phyloP scores from a whole-genome alignment of 2,329 filamentous ascomycete genomes.

The Trichoderma koningii region DNA sequence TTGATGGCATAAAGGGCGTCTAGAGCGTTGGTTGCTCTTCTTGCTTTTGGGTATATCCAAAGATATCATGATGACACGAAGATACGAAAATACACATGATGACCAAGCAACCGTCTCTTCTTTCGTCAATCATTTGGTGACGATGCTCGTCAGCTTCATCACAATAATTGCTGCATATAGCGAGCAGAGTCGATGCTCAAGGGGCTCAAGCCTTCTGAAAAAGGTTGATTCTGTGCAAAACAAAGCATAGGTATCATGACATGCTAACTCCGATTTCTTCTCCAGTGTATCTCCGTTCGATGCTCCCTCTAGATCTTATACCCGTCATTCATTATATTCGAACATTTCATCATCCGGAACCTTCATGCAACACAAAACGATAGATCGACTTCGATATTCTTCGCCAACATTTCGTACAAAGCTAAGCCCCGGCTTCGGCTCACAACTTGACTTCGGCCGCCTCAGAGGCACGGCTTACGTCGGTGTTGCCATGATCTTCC shows the following conservation, averaged over 20 bases:
- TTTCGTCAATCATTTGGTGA: constrained; percentile 1
- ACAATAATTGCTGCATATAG: background rate
- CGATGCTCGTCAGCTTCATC: background rate
- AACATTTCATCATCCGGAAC: background rate
- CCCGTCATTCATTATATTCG: background rate
- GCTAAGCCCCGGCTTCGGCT: background rate
- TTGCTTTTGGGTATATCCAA: constrained; percentile 4
- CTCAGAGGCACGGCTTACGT: constrained; percentile 22
- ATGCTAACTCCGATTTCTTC: background rate
- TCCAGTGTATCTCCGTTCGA: constrained; percentile 6
- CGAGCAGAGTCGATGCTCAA: background rate
- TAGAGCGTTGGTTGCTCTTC: background rate
- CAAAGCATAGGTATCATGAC: constrained; percentile 20
- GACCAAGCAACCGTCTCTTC: background rate
- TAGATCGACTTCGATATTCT: background rate
- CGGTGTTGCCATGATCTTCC: constrained; percentile 30
- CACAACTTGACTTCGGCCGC: constrained; percentile 19
- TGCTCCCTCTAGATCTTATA: constrained; percentile 6
- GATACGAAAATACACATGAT: constrained; percentile 11
- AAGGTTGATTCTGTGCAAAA: background rate
- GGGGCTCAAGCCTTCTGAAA: background rate
- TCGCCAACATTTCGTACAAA: too few species aligned
- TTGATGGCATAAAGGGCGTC: constrained; percentile 46
- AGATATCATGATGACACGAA: constrained; percentile 11
- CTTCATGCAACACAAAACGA: background rate